Evolutionary conservation across 2,329 filamentous ascomycete species (phyloP).

Genomic region (Hypoxylon sp.): DNA sequence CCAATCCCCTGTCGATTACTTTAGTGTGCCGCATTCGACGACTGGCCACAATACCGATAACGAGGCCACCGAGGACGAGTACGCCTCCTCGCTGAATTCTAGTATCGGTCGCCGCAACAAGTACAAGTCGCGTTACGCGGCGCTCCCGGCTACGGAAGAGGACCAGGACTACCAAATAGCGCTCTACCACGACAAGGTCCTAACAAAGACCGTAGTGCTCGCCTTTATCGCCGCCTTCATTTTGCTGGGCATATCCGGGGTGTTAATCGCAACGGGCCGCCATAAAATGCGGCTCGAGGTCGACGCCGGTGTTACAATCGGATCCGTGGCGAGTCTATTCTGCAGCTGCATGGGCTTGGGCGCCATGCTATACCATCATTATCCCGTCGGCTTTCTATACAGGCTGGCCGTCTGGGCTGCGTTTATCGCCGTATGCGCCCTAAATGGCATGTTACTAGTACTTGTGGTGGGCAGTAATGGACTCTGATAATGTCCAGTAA

Average conservation of each 20-base stretch:
- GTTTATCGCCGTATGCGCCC: slow-evolving; percentile 63
- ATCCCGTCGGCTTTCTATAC: slow-evolving; percentile 61
- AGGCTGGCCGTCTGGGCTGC: slow-evolving; percentile 61
- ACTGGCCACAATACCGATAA: slow-evolving; percentile 43
- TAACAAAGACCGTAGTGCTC: slow-evolving; percentile 68
- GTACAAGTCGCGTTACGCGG: slow-evolving; percentile 65
- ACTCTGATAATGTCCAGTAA: slow-evolving; percentile 42
- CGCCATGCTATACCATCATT: slow-evolving; percentile 68
- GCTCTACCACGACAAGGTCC: slow-evolving; percentile 68
- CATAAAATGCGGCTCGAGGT: slow-evolving; percentile 79
- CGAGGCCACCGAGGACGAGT: slow-evolving; percentile 61
- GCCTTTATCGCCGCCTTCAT: slow-evolving; percentile 73
- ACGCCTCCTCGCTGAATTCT: slow-evolving; percentile 64
- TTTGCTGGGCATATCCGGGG: slow-evolving; percentile 74
- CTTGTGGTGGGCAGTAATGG: slow-evolving; percentile 62
- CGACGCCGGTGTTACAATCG: slow-evolving; percentile 79
- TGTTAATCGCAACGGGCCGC: slow-evolving; percentile 77
- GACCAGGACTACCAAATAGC: slow-evolving; percentile 66
- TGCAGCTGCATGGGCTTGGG: slow-evolving; percentile 74
- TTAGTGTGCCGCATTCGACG: slow-evolving; percentile 44
- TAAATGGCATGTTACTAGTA: slow-evolving; percentile 68
- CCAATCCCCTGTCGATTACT: slow-evolving; percentile 49
- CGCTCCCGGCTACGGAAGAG: slow-evolving; percentile 61
- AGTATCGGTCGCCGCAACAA: slow-evolving; percentile 42
- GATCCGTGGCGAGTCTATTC: slow-evolving; percentile 76